Conservation (phyloP, 1,139 yeast genomes). For the Keqinozyma sinolaborantium region DNA sequence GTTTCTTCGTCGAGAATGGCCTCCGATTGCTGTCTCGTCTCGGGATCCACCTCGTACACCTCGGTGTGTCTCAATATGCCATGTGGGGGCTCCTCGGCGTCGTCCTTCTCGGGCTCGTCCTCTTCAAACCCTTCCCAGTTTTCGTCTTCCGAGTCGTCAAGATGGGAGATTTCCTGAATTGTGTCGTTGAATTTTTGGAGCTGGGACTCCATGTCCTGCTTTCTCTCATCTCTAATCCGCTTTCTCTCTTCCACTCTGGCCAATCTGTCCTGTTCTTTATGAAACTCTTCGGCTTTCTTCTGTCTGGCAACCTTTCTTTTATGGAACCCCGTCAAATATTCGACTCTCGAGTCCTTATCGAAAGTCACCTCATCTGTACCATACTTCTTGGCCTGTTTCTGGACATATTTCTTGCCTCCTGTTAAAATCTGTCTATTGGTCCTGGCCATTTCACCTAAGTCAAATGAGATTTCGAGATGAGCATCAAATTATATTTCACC, state of each 20-base stretch:
- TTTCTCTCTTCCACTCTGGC: conserved; percentile 76
- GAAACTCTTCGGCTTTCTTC: conserved; percentile 75
- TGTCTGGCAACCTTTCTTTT: conserved; percentile 86
- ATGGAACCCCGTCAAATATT: conserved; percentile 92
- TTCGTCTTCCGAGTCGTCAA: conserved; percentile 27
- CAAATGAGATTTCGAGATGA: conserved; percentile 9
- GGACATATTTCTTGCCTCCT: conserved; percentile 81
- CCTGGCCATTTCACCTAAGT: conserved; percentile 14
- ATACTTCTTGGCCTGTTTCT: conserved; percentile 57
- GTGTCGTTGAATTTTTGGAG: conserved; percentile 56
- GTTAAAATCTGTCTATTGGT: conserved; percentile 83
- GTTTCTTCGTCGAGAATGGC: conserved; percentile 54
- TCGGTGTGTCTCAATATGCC: conserved; percentile 44
- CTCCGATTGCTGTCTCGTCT: conserved; percentile 33
- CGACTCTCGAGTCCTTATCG: conserved; percentile 69
- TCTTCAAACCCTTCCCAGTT: conserved; percentile 42
- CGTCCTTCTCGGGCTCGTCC: conserved; percentile 15
- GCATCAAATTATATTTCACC: conserved; percentile 11
- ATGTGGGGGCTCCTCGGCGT: conserved; percentile 22
- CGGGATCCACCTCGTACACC: conserved; percentile 42
- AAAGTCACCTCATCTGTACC: conserved; percentile 80
- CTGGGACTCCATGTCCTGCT: conserved; percentile 60
- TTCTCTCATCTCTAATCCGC: conserved; percentile 64
- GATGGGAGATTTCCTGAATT: conserved; percentile 40
- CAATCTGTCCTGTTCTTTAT: conserved; percentile 72